Evolutionary conservation across 495 filamentous ascomycete species (phyloP), one percentile per base, ranked within the genome.

Genomic region (Aspergillus heteromorphus): DNA sequence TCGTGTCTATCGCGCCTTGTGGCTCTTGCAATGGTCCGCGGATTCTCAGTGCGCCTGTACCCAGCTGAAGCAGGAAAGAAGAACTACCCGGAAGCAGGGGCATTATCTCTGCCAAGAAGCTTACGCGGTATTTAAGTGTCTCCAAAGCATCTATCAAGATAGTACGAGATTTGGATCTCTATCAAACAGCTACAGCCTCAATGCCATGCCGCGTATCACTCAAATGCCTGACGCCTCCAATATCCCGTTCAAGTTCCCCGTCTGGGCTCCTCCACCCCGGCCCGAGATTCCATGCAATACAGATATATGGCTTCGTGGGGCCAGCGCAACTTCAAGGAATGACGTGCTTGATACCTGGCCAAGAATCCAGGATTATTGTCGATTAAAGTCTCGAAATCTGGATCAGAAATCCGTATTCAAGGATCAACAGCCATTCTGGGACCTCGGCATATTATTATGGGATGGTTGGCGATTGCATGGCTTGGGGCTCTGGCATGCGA

Each of bases 1-100:
- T 34, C 53, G 53, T n/a, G 53, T 55, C 16, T 55, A 48, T 21
- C 48, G 45, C 25, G 45, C 38, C 2, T 23, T 55, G 1, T 55
- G 53, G 53, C 45, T 34, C 13, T 11, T 55, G 10, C 45, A 55
- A 16, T 25, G 31, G n/a, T 19, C 18, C 6, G 45, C 41, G 8
- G 49, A 51, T 40, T 29, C 51, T 16, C 4, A 0, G 8, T 6
- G 6, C 20, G 13, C 18, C 11, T 9, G 10, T n/a, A 6, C 1
- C 7, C 8, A 18, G 8, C 40, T 41, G 40, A 8, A 41, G n/a
- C n/a, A n/a, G n/a, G n/a, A n/a, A n/a, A n/a, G n/a, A n/a, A n/a
- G n/a, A n/a, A n/a, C n/a, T n/a, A n/a, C n/a, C n/a, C n/a, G n/a
- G n/a, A n/a, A n/a, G n/a, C n/a, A n/a, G n/a, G n/a, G n/a, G n/a